A percentile compares a stretch with the other conserved stretches of the same genome.
phyloP scores from a whole-genome alignment of 371 early-diverging fungal species.

The Apophysomyces trapeziformis region DNA sequence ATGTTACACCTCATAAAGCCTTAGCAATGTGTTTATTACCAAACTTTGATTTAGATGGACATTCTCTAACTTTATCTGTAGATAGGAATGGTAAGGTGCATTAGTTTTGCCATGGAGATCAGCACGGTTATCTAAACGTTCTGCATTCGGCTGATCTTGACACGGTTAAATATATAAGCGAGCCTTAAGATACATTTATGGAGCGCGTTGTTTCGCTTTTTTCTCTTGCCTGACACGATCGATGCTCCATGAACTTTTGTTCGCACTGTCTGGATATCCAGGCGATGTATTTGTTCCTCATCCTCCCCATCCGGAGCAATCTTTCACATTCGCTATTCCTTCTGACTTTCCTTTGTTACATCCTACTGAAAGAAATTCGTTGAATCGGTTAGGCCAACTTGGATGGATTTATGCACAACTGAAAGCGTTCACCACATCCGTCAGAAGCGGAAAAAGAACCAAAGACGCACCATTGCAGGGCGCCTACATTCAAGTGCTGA shows the following conservation, averaged over 20 bases:
- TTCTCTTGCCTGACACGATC: constrained; percentile 7
- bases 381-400: constrained; percentile 67
- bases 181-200: background rate
- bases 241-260: constrained; percentile 83
- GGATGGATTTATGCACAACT: constrained; percentile 63
- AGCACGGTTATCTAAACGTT: too few species aligned
- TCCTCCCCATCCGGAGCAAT: constrained; percentile 43
- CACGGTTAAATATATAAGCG: constrained; percentile 9
- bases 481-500: constrained; percentile 57
- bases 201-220: background rate
- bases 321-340: constrained; percentile 62
- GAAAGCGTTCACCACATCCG: constrained; percentile 39
- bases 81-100: too few species aligned
- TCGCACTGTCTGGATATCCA: constrained; percentile 69
- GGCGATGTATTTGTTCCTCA: constrained; percentile 70
- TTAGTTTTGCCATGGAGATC: too few species aligned
- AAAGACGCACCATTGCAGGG: constrained; percentile 11
- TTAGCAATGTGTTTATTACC: too few species aligned
- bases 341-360: constrained; percentile 69
- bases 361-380: constrained; percentile 66
- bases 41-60: too few species aligned
- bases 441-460: constrained; percentile 20
- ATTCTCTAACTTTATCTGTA: too few species aligned
- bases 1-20: too few species aligned
- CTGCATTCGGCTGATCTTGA: too few species aligned